A percentile compares a stretch with the other conserved stretches of the same genome.
These are phyloP conservation scores for Ceriops zippeliana DNA, from an alignment of 345 rosid genomes.

Conservation along the genomic window DNA sequence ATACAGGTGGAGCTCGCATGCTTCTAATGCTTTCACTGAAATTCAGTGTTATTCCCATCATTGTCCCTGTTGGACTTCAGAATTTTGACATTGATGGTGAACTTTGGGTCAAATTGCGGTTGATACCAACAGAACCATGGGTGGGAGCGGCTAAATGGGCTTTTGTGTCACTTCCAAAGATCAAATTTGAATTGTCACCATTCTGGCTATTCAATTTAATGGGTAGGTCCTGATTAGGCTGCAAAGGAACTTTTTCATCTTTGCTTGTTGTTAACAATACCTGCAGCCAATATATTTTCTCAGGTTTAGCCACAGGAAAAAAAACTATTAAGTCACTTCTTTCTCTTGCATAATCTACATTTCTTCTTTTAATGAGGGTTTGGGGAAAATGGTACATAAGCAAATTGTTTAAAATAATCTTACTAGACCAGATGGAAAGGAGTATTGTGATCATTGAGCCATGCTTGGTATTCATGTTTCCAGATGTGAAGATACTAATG, in stretches of 20 bases:
- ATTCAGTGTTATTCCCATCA: conserved; percentile 73
- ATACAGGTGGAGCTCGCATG: conserved; percentile 96
- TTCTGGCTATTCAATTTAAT: conserved; percentile 90
- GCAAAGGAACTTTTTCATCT: neutral
- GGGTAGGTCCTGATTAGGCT: conserved; percentile 51
- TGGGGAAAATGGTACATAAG: neutral
- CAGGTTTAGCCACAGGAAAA: neutral
- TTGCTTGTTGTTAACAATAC: neutral
- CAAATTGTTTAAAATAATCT: no score
- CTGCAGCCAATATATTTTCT: conserved; percentile 1
- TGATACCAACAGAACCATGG: conserved; percentile 88
- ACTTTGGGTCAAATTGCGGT: conserved; percentile 95
- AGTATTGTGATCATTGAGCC: neutral
- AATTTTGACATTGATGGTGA: conserved; percentile 97
- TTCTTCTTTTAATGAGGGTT: neutral
- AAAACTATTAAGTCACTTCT: neutral
- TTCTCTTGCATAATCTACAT: neutral
- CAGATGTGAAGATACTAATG: neutral
- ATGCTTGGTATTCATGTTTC: neutral
- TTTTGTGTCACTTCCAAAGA: conserved; percentile 93
- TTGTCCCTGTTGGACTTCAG: conserved; percentile 85
- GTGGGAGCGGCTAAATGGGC: conserved; percentile 97
- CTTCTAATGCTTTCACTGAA: conserved; percentile 81
- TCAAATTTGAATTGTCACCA: conserved; percentile 89
- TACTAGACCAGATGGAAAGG: no score